phyloP scores from a whole-genome alignment of 345 rosid genomes.

The Arabis alpina region DNA sequence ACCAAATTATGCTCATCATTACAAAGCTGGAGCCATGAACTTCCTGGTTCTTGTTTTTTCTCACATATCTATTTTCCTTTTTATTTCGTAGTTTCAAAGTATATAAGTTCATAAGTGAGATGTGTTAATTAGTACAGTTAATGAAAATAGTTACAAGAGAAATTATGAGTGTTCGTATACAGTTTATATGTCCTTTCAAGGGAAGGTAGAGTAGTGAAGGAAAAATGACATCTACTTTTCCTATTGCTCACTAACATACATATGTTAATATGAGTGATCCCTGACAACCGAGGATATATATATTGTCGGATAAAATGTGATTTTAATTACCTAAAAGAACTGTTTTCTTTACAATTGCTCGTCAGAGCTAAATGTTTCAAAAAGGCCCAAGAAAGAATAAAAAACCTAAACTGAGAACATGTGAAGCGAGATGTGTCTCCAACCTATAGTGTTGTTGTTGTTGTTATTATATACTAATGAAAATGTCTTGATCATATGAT shows the following conservation, averaged over 20 bases:
- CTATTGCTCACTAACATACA: background rate
- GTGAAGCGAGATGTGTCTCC: too few species aligned
- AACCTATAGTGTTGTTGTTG: too few species aligned
- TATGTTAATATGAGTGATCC: too few species aligned
- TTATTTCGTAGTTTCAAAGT: background rate
- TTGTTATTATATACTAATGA: background rate
- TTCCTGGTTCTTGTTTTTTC: slow-evolving; percentile 44
- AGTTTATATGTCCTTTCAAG: background rate
- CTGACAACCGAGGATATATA: too few species aligned
- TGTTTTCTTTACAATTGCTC: too few species aligned
- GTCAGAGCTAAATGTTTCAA: too few species aligned
- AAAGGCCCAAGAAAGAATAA: too few species aligned
- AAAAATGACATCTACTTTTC: slow-evolving; percentile 4
- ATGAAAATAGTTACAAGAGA: background rate
- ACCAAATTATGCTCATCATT: slow-evolving; percentile 52
- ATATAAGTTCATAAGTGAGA: background rate
- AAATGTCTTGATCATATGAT: background rate
- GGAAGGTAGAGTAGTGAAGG: background rate
- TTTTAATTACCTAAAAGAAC: too few species aligned
- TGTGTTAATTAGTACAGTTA: too few species aligned
- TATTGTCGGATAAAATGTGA: too few species aligned
- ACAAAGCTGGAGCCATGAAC: slow-evolving; percentile 77
- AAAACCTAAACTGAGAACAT: too few species aligned
- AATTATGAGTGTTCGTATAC: background rate
- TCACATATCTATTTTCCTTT: background rate